Evolutionary conservation across 345 rosid species (phyloP), one percentile per base, ranked within the genome.

Genomic region (Euphorbia lathyris): DNA sequence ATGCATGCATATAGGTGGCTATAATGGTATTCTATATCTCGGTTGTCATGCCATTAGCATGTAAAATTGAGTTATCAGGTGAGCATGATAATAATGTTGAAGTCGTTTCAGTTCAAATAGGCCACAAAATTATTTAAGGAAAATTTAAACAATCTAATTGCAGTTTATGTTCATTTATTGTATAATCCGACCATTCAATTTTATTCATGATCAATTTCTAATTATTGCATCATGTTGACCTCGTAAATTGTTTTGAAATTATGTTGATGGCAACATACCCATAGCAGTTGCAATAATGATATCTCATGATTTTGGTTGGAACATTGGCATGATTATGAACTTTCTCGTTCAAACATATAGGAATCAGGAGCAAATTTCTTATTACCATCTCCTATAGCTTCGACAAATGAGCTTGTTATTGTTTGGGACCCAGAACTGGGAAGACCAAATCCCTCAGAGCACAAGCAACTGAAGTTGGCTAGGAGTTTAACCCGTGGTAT

Each of bases 361-460:
- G 98, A 92, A 67, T 87, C 96, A 19, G 96, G 96, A 65, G 86
- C 99, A 76, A 92, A 88, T 85, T 87, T 92, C 84, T 74, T 91
- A 56, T 80, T 90, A 72, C 88, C 96, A 51, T 79, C 96, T 66
- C 95, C 97, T 47, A 89, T 91, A 78, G 83, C 92, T 74, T 86
- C 99, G 65, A 79, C 97, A 69, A 94, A 94, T 82, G 99, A 90
- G 85, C 90, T 90, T 72, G 97, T 94, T 73, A 84, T 81, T 59
- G 97, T 91, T 34, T 92, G 97, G 96, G 99, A 92, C 76, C 93
- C 96, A 65, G 99, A 94, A 74, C 77, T 91, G 65, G 99, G 97
- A 79, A 94, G 72, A 86, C 81, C 83, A 71, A 92, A 92, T 83
- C 99, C 96, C n/a, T 88, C 97, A 23, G 99, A 94, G 85, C 93